Evolutionary conservation across 441 rosid genomes (phyloP).

Genomic region (Aquilaria agallochum): DNA sequence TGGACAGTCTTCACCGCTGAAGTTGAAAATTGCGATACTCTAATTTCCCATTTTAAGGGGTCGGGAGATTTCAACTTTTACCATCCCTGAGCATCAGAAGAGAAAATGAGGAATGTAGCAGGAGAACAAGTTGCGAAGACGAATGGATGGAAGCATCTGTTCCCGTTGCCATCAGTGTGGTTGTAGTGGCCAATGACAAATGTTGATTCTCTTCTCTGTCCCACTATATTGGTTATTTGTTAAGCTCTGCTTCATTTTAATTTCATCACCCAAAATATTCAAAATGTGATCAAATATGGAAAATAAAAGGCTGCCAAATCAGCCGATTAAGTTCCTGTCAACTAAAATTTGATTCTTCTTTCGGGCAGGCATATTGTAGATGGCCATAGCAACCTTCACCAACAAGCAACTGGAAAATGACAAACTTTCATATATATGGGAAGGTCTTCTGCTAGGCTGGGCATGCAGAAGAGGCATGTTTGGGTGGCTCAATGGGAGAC

Average conservation of each 20-base stretch:
- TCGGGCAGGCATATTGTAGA: not conserved
- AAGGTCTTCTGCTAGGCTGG: no score
- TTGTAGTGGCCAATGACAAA: conserved; percentile 8
- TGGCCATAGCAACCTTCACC: conserved; percentile 9
- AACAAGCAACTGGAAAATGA: conserved; percentile 2
- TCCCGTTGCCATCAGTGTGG: conserved; percentile 13
- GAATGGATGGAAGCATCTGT: conserved; percentile 20
- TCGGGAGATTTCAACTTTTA: not conserved
- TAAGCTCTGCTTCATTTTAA: not conserved
- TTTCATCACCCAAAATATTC: not conserved
- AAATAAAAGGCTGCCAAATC: conserved; percentile 6
- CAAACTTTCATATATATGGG: not conserved
- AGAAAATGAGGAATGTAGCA: not conserved
- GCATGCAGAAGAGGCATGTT: conserved; percentile 26
- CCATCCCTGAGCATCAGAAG: not conserved
- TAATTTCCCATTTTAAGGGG: not conserved
- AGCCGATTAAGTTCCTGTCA: not conserved
- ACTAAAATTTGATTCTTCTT: not conserved
- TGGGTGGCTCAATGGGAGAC: conserved; percentile 48
- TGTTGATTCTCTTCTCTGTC: conserved; percentile 13
- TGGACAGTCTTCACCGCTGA: not conserved
- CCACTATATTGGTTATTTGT: not conserved
- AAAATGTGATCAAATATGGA: not conserved
- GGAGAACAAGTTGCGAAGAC: not conserved
- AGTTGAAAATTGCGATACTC: not conserved